Conservation (phyloP, 2,329 filamentous ascomycete genomes). For the Didymosphaeria variabile region DNA sequence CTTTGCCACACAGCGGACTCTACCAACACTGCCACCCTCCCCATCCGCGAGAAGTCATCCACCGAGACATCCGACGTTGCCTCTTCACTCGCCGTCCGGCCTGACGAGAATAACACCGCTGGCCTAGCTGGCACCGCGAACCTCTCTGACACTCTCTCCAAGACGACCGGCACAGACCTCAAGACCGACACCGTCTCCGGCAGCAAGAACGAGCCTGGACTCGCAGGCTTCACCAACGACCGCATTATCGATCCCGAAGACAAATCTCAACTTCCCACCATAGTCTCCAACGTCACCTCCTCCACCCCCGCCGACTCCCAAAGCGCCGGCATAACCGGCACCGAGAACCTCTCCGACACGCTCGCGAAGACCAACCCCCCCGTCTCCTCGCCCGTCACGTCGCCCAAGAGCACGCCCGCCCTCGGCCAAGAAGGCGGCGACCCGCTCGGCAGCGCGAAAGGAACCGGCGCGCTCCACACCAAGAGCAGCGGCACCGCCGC, state of each 20-base stretch:
- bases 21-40: conserved; percentile 14
- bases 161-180: conserved; percentile 31
- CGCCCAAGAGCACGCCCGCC: neutral
- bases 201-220: neutral
- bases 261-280: neutral
- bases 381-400: neutral
- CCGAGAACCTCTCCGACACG: conserved; percentile 2
- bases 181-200: conserved; percentile 2
- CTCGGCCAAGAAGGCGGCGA: neutral
- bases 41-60: conserved; percentile 12
- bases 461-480: conserved; percentile 4
- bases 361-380: neutral
- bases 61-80: conserved; percentile 17
- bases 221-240: neutral
- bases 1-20: conserved; percentile 15
- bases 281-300: neutral
- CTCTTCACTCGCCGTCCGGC: neutral
- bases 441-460: neutral
- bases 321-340: neutral
- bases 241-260: neutral
- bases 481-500: conserved; percentile 62
- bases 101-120: conserved; percentile 26
- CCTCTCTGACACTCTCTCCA: conserved; percentile 40
- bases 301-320: neutral
- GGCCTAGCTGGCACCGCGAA: conserved; percentile 30